These are phyloP conservation scores for Solidago caesia DNA, from an alignment of 129 eudicot species.

Conservation along the genomic window DNA sequence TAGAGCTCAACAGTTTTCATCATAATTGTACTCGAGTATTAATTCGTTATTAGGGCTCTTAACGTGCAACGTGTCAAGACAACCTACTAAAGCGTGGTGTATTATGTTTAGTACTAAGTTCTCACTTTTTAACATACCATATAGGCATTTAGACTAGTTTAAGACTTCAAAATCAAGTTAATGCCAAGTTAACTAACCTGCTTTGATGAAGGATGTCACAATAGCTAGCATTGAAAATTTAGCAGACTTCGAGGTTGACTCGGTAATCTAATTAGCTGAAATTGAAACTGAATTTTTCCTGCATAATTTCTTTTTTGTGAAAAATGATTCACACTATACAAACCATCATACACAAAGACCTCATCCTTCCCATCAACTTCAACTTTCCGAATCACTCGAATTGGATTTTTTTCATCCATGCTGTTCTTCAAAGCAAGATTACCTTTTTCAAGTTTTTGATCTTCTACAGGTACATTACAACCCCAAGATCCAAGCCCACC, in stretches of 20 bases:
- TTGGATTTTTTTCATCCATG: conserved; percentile 16
- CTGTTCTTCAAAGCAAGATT: conserved; percentile 50
- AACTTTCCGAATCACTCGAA: conserved; percentile 37
- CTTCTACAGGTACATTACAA: conserved; percentile 2
- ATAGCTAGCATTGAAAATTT: not conserved
- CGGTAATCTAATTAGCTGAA: conserved; percentile 20
- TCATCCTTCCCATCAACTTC: not conserved
- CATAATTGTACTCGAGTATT: too few species aligned
- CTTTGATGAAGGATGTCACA: too few species aligned
- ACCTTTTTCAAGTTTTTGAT: conserved; percentile 40
- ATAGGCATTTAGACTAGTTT: too few species aligned
- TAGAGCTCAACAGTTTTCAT: too few species aligned
- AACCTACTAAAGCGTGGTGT: too few species aligned
- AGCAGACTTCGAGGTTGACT: conserved; percentile 34
- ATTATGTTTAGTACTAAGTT: too few species aligned
- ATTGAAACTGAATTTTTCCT: conserved; percentile 40
- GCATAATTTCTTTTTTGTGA: conserved; percentile 32
- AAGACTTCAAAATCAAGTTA: too few species aligned
- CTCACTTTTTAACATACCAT: too few species aligned
- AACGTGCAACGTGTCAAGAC: too few species aligned
- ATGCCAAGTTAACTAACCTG: too few species aligned
- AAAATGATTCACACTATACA: conserved; percentile 28
- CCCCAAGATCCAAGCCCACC: conserved; percentile 39
- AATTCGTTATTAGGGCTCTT: too few species aligned
- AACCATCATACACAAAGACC: conserved; percentile 32